Evolutionary conservation across 305 asterid genomes (phyloP).

Genomic region (Vinca major): DNA sequence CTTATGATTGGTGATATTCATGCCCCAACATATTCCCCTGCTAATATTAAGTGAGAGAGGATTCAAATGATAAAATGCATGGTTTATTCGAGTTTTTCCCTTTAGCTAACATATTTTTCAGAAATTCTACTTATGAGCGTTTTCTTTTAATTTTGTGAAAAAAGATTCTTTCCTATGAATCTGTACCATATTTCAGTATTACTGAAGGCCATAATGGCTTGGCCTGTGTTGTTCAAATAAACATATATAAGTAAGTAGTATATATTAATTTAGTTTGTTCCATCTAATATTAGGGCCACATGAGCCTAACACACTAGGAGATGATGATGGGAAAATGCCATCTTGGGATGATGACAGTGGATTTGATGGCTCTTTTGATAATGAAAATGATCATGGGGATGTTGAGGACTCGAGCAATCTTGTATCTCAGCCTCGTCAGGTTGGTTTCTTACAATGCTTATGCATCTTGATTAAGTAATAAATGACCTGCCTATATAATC

Average conservation of each 20-base stretch:
- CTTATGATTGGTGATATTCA: too few relatives aligned
- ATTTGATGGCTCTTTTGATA: slow-evolving; percentile 46
- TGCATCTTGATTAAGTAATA: background rate
- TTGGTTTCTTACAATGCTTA: slow-evolving; percentile 17
- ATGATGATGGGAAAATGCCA: slow-evolving; percentile 39
- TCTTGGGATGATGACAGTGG: slow-evolving; percentile 68
- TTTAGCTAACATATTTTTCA: background rate
- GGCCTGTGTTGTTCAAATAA: background rate
- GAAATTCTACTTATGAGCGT: background rate
- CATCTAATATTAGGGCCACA: slow-evolving; percentile 29
- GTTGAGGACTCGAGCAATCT: slow-evolving; percentile 52
- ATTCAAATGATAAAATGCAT: background rate
- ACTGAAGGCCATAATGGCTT: background rate
- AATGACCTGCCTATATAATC: background rate
- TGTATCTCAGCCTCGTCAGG: slow-evolving; percentile 97
- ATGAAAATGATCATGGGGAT: slow-evolving; percentile 42
- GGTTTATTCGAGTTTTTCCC: background rate
- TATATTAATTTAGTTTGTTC: background rate
- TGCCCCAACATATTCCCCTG: too few relatives aligned
- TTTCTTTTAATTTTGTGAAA: background rate
- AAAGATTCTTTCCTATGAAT: background rate
- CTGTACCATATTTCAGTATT: background rate
- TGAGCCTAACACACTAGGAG: slow-evolving; percentile 39
- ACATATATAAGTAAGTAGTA: background rate
- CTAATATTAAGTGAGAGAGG: too few relatives aligned